Base-by-base conservation (phyloP, 148 eudicot genomes). In the Cornus florida region DNA sequence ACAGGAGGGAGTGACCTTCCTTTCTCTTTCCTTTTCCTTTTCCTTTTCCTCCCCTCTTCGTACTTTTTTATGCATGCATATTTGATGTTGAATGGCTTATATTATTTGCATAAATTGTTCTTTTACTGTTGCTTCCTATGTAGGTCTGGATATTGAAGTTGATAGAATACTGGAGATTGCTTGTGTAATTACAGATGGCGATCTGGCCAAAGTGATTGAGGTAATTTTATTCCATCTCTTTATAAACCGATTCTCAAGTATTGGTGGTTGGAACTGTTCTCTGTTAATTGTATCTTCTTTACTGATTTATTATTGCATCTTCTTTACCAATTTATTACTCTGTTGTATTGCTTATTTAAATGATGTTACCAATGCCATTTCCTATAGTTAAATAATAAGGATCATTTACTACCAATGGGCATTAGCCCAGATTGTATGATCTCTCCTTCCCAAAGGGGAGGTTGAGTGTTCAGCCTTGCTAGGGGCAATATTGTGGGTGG, bases 151-250 rank as follows among this genome's bases (percentile, higher is more conserved):
- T 82, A 71, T 86, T 75, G 95, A 93, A 86, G 85, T 83, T 80
- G 97, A 93, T 84, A 83, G 92, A 75, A 90, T 93, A 77, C 35
- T 93, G 83, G 97, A 93, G 87, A 93, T 93, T 67, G 95, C 97
- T 60, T 93, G 97, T 79, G 76, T 93, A 56, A 84, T 93, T 76
- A 91, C 97, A 10, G 90, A 93, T 85, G 97, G 95, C 64, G 87
- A 72, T 73, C 82, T 93, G 85, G 87, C 86, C 73, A 86, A 91
- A 79, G 84, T 86, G 31, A 86, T 91, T 67, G 95, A 93, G 95
- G 97, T 93, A 79, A 78, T 17, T 75, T 75, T 62, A 16, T 23
- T 14, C 39, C 17, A 0, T 38, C 22, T 11, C 9, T 19, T 8
- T 10, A 0, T 23, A 57, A 6, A 11, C 7, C 43, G 24, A 22